Base-by-base conservation (phyloP, 2,329 filamentous ascomycete species). In the Ophiostoma ulmi region DNA sequence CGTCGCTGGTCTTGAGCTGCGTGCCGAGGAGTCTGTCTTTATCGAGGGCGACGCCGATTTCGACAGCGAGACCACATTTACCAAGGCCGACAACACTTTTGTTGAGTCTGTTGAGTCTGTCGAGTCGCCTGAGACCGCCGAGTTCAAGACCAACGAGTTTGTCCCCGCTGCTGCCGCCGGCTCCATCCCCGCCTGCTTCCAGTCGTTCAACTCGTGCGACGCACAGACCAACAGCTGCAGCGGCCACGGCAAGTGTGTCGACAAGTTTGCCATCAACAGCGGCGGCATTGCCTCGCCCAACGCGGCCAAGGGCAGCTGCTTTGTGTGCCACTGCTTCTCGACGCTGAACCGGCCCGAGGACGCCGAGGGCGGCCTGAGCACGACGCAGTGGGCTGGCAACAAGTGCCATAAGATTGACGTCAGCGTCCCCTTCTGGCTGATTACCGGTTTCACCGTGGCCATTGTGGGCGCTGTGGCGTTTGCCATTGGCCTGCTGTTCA, bases 321-420 rank as follows among this genome's bases (percentile, higher is more conserved):
- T 90, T 78, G 84, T 86, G 71, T 99, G 95, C 83, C 83, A 83
- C 73, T 99, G 95, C 82, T 81, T 83, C 70, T 81, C 86, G 61
- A 91, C 88, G 1, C 80, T 84, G 11, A 72, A 73, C 73, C 72
- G 69, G 20, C 72, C 72, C 22, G 78, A 83, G 70, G 79, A 82
- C 68, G 71, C 67, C 36, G 72, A 73, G 20, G 78, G 78, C 63
- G 80, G 79, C 39, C 79, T 82, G 44, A 82, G 84, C 69, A 82
- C 84, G 64, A 88, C 88, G 0, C 85, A 89, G 77, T 98, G 93
- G 93, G 94, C 89, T 68, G 95, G 95, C 20, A 83, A 88, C 52
- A 90, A 91, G 66, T 99, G 95, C 82, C 89, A 95, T 78, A 99
- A 98, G 87, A 87, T 90, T 79, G 94, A 99, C 77, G 84, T 98